phyloP scores from a whole-genome alignment of 2,329 filamentous ascomycete species.

The Aureobasidium sp. region DNA sequence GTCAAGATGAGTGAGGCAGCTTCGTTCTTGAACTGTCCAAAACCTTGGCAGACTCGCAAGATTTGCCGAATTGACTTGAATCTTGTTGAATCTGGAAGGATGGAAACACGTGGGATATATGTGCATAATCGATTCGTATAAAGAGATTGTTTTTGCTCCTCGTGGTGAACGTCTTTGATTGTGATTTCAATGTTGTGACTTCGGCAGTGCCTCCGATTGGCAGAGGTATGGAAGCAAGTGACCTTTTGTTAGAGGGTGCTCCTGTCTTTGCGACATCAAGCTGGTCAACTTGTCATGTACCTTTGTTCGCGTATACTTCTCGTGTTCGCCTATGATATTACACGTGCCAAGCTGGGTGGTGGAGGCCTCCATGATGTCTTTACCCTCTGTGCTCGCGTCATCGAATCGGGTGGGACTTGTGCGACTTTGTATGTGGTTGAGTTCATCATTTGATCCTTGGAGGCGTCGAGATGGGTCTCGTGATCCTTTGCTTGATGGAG shows the following conservation, averaged over 20 bases:
- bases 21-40: not conserved
- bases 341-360: not conserved
- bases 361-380: not conserved
- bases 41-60: not conserved
- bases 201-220: not conserved
- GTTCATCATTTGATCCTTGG: not conserved
- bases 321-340: not conserved
- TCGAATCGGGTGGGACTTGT: not conserved
- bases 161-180: not conserved
- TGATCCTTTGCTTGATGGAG: not conserved
- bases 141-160: not conserved
- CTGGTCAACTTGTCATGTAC: not conserved
- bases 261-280: not conserved
- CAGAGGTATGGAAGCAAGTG: not conserved
- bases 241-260: not conserved
- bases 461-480: not conserved
- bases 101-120: not conserved
- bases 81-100: not conserved
- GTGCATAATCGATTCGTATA: not conserved
- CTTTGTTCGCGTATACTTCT: not conserved
- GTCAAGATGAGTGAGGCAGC: not conserved
- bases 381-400: conserved; percentile 1
- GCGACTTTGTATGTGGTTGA: not conserved
- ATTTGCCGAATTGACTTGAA: not conserved
- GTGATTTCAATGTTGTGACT: not conserved